phyloP scores from a whole-genome alignment of 768 basidiomycete genomes.

The Agrocybe pediades region DNA sequence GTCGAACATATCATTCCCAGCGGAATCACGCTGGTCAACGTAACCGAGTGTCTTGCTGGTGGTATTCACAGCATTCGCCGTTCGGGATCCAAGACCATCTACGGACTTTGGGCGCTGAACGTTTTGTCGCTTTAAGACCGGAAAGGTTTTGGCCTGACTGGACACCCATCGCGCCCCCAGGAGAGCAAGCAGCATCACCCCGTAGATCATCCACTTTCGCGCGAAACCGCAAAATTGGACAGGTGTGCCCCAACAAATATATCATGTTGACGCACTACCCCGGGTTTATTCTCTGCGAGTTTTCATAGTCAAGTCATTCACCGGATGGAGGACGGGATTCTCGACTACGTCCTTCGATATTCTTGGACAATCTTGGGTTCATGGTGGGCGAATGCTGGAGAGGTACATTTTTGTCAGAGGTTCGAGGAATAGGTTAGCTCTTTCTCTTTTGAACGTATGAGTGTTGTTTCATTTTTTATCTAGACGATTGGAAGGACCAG shows the following conservation, averaged over 20 bases:
- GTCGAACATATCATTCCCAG: slow-evolving; percentile 66
- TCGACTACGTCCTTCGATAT: slow-evolving; percentile 94
- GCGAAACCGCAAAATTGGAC: too few species aligned
- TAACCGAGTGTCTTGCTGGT: slow-evolving; percentile 80
- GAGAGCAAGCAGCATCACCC: slow-evolving; percentile 93
- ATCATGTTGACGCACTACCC: too few species aligned
- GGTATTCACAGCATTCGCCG: slow-evolving; percentile 89
- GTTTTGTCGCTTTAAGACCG: slow-evolving; percentile 89
- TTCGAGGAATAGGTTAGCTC: slow-evolving; percentile 86
- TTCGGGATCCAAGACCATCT: slow-evolving; percentile 84
- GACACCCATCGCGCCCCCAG: slow-evolving; percentile 88
- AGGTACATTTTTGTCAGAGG: slow-evolving; percentile 92
- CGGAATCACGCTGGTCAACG: slow-evolving; percentile 64
- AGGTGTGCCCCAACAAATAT: too few species aligned
- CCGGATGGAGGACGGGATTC: slow-evolving; percentile 87
- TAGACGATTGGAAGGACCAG: slow-evolving; percentile 90
- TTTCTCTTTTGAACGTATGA: neutral
- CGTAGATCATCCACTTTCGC: slow-evolving; percentile 84
- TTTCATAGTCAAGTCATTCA: slow-evolving; percentile 91
- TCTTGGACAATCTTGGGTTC: slow-evolving; percentile 89
- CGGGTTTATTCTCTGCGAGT: too few species aligned
- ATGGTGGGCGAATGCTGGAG: slow-evolving; percentile 99
- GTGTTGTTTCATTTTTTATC: neutral
- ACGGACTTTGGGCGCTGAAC: slow-evolving; percentile 92
- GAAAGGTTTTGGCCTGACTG: slow-evolving; percentile 93